These are phyloP conservation scores for Podospora comata DNA, from an alignment of 495 filamentous ascomycete genomes.

Conservation along the genomic window DNA sequence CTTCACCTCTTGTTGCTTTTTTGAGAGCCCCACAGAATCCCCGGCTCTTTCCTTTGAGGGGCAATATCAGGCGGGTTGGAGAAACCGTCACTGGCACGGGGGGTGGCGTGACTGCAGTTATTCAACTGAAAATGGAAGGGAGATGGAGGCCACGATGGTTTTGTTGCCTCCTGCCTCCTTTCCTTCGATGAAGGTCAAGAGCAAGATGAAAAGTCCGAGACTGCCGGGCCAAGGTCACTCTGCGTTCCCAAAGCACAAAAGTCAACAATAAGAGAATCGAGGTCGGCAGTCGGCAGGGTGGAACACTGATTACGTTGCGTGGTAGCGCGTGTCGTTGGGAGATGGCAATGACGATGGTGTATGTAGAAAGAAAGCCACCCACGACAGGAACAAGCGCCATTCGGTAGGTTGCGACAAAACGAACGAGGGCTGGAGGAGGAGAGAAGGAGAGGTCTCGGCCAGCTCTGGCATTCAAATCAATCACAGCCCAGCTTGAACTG, in stretches of 20 bases:
- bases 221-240: background rate
- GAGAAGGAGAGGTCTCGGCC: background rate
- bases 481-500: background rate
- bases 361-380: background rate
- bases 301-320: background rate
- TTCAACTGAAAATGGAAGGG: background rate
- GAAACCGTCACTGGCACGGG: background rate
- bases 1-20: background rate
- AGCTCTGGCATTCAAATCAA: background rate
- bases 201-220: background rate
- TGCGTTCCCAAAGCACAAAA: background rate
- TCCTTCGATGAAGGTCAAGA: background rate
- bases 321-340: background rate
- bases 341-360: background rate
- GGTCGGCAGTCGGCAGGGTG: background rate
- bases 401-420: background rate
- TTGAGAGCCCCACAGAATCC: background rate
- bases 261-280: constrained; percentile 1
- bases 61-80: background rate
- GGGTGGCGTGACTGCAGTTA: background rate
- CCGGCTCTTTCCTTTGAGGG: background rate
- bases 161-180: background rate
- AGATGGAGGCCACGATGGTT: background rate
- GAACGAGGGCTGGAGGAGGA: background rate
- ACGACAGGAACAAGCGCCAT: background rate